Evolutionary conservation across 2,329 filamentous ascomycete species (phyloP), one percentile per base, ranked within the genome.

Genomic region (Ceratocystis smalleyi): DNA sequence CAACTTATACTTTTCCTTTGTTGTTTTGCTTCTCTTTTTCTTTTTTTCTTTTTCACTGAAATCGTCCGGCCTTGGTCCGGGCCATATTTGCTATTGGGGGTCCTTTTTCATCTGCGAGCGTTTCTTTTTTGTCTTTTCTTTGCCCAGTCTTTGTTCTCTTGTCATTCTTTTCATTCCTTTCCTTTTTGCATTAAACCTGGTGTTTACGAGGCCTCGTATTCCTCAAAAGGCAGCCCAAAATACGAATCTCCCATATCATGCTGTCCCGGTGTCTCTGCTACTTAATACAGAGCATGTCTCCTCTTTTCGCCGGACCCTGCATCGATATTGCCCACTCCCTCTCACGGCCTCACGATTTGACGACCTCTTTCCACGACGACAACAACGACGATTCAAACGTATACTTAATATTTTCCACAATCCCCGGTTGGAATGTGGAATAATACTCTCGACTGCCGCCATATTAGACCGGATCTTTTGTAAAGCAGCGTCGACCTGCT

Each of bases 1-100:
- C 61, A 65, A 63, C 59, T 64, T 49, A 40, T 22, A 49, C 40
- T 27, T 64, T 43, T 60, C 43, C 32, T 59, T 61, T 60, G 43
- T 64, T 47, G 27, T 27, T 59, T 30, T 49, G 32, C 49, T 64
- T 22, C 32, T 64, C 27, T 35, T 17, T 27, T 57, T 57, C n/a
- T n/a, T n/a, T n/a, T n/a, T n/a, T n/a, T n/a, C n/a, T n/a, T 63
- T 27, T 61, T 22, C 22, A 62, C 43, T 22, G 12, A 43, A 19
- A 54, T 64, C 47, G 61, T 43, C 63, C 32, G 55, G 62, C 40
- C 54, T 32, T 32, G 54, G 43, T 61, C 49, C 51, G 43, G 51
- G 63, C 55, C 59, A 65, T 59, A 43, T 59, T 45, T 22, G 19
- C 49, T 62, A 43, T 49, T 62, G 32, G 51, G 43, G 27, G 45